A percentile compares a stretch with the other conserved stretches of the same genome.
phyloP scores from a whole-genome alignment of 768 basidiomycete genomes.

The Suillus lakei region DNA sequence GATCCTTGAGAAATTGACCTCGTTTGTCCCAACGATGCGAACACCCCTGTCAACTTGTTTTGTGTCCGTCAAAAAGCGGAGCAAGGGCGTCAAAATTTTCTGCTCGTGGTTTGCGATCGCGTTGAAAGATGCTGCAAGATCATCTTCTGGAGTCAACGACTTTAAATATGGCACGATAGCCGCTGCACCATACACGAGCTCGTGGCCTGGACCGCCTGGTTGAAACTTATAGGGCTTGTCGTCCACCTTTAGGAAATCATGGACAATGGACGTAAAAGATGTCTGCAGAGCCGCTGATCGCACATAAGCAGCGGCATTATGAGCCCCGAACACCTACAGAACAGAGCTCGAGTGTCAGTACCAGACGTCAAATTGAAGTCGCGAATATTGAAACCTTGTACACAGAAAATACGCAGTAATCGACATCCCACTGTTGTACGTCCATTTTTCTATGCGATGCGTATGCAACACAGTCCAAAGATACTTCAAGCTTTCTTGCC shows the following conservation, averaged over 20 bases:
- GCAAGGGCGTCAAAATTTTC: constrained; percentile 53
- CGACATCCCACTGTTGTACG: constrained; percentile 77
- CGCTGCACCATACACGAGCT: constrained; percentile 63
- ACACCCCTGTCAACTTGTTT: constrained; percentile 62
- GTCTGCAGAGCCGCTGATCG: constrained; percentile 49
- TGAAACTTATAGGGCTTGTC: constrained; percentile 63
- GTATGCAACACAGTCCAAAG: constrained; percentile 80
- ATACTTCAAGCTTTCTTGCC: constrained; percentile 63
- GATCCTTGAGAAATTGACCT: constrained; percentile 46
- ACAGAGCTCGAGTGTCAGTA: background rate
- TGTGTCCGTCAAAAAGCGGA: constrained; percentile 57
- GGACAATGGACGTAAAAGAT: constrained; percentile 62
- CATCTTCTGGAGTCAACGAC: constrained; percentile 54
- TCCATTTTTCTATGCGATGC: constrained; percentile 75
- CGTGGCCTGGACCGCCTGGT: constrained; percentile 77
- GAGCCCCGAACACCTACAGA: constrained; percentile 73
- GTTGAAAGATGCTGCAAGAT: constrained; percentile 55
- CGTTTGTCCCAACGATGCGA: constrained; percentile 66
- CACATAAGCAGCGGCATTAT: constrained; percentile 69
- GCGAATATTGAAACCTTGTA: constrained; percentile 61
- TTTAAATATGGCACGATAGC: constrained; percentile 67
- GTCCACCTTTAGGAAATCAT: constrained; percentile 68
- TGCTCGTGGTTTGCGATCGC: constrained; percentile 69
- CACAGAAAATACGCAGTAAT: constrained; percentile 71
- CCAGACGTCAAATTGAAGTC: background rate